A percentile compares a stretch with the other conserved stretches of the same genome.
These are phyloP conservation scores for Helenozyma baotianmanensis DNA, from an alignment of 805 yeast genomes.

Conservation along the genomic window DNA sequence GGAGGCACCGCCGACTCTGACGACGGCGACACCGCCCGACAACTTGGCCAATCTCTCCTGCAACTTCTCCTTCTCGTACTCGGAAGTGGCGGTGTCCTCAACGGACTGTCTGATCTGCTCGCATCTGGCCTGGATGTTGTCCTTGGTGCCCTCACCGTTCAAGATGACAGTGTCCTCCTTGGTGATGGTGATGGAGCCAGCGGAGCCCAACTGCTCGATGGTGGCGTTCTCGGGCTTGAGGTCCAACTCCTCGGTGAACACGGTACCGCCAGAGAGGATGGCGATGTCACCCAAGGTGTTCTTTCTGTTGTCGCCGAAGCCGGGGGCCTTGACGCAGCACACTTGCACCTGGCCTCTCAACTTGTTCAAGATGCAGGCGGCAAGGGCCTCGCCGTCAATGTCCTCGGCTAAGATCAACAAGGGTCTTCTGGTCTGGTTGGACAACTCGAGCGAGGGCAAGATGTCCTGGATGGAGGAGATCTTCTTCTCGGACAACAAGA, in stretches of 20 bases:
- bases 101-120: constrained; percentile 87
- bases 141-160: constrained; percentile 88
- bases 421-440: constrained; percentile 92
- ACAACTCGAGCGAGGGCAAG: constrained; percentile 86
- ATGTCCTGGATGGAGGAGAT: constrained; percentile 85
- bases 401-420: constrained; percentile 91
- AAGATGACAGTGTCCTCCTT: constrained; percentile 93
- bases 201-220: constrained; percentile 81
- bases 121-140: constrained; percentile 75
- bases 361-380: constrained; percentile 95
- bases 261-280: constrained; percentile 89
- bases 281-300: constrained; percentile 95
- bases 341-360: constrained; percentile 98
- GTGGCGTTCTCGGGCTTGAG: constrained; percentile 94
- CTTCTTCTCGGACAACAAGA: constrained; percentile 89
- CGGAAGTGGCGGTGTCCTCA: constrained; percentile 69
- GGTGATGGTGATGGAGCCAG: constrained; percentile 87
- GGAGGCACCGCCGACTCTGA: constrained; percentile 94
- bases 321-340: constrained; percentile 97
- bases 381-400: constrained; percentile 96
- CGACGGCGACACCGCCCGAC: constrained; percentile 97
- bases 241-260: constrained; percentile 88
- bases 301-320: constrained; percentile 98
- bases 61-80: constrained; percentile 93
- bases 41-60: constrained; percentile 97